Evolutionary conservation across 1,284 basidiomycete genomes (phyloP).

Genomic region (Phlebopus sp.): DNA sequence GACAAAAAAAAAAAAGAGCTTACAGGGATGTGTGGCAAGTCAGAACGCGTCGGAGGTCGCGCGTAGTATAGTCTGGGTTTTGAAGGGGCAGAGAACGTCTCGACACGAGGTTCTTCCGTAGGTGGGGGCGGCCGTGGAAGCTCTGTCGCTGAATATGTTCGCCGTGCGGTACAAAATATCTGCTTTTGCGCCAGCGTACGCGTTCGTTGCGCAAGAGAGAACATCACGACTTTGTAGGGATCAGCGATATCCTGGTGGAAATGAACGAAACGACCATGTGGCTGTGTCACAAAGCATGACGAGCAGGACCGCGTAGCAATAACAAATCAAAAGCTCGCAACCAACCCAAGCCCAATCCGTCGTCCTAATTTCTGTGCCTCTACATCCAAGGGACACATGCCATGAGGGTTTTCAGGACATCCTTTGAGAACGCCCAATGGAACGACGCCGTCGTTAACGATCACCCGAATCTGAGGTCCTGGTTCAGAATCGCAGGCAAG

Average conservation of each 20-base stretch:
- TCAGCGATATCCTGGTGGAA: too few relatives aligned
- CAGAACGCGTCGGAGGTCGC: slow-evolving; percentile 35
- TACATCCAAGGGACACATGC: slow-evolving; percentile 75
- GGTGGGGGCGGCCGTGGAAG: slow-evolving; percentile 25
- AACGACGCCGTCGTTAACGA: slow-evolving; percentile 86
- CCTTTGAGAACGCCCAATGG: slow-evolving; percentile 73
- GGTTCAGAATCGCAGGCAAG: slow-evolving; percentile 55
- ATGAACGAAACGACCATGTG: too few relatives aligned
- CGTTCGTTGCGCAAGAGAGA: slow-evolving; percentile 9
- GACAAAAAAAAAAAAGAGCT: too few relatives aligned
- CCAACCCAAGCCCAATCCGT: slow-evolving; percentile 77
- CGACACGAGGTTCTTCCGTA: slow-evolving; percentile 17
- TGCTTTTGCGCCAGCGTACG: slow-evolving; percentile 10
- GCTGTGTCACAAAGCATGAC: too few relatives aligned
- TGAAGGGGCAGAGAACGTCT: slow-evolving; percentile 34
- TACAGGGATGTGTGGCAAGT: slow-evolving; percentile 45
- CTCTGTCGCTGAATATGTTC: slow-evolving; percentile 19
- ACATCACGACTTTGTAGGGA: too few relatives aligned
- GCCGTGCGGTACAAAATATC: slow-evolving; percentile 7
- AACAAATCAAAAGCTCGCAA: slow-evolving; percentile 45
- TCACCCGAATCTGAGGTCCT: slow-evolving; percentile 66
- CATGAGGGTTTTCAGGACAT: slow-evolving; percentile 68
- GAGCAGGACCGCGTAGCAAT: too few relatives aligned
- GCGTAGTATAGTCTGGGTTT: slow-evolving; percentile 33
- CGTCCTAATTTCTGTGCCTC: slow-evolving; percentile 57